Evolutionary conservation across 2,329 filamentous ascomycete genomes (phyloP), one percentile per base, ranked within the genome.

Genomic region (Verticillium nubilum): DNA sequence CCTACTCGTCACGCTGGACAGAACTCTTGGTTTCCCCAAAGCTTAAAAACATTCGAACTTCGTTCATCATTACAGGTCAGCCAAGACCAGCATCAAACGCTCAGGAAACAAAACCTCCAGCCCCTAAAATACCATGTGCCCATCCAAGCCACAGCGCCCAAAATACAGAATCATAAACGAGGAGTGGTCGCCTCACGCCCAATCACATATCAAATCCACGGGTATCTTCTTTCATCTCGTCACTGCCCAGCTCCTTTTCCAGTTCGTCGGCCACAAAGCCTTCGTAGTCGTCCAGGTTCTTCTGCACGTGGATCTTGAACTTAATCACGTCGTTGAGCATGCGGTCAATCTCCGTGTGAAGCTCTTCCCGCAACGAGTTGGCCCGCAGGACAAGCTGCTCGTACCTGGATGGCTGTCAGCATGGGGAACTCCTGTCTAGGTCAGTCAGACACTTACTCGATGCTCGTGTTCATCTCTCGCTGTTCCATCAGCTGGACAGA

Each of bases 251-350:
- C 75, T 93, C 90, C 70, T 88, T 86, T 77, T 96, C 91, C n/a
- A 97, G 87, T 76, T 98, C 94, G 65, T 96, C 91, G 2, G 91
- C 88, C 6, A 97, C 92, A 70, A 97, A 97, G 59, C 88, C 87
- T 76, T 99, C 95, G 73, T 97, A 98, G 69, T 95, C 91, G 71
- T 97, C 94, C 58, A 99, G 79, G 61, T 87, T 89, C 77, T 92
- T 93, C 74, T 99, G 95, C 57, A 99, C 82, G 70, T 98, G 93
- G 64, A 99, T 91, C 78, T 99, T 99, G 85, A 99, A 98, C 70
- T 96, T 93, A 78, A 98, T 96, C 63, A 97, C 90, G 71, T 98
- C 93, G 76, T 97, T 96, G 61, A 99, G 79, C 85, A 98, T 96
- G 67, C 88, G 89, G 77, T 97, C 95, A 68, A 97, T 91, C 73